These are phyloP conservation scores for Pseudogymnoascus destructans DNA, from an alignment of 2,329 filamentous ascomycete genomes.

Conservation along the genomic window DNA sequence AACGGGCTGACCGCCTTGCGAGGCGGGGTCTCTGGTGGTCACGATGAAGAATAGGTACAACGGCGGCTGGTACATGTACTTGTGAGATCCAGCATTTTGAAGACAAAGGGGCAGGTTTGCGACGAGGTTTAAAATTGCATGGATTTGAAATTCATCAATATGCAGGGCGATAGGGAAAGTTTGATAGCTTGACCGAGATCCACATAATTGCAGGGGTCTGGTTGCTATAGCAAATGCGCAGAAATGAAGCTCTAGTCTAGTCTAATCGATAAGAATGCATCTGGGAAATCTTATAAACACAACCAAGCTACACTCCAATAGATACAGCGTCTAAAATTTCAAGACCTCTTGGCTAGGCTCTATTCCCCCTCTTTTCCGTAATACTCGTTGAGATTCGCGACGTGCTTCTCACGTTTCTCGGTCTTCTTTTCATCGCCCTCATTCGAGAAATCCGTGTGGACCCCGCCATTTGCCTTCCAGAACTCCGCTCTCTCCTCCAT, in stretches of 20 bases:
- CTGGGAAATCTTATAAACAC: background rate
- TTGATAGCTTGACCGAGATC: constrained; percentile 4
- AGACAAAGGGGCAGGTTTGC: constrained; percentile 3
- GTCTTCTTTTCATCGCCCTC: constrained; percentile 12
- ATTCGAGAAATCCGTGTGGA: constrained; percentile 9
- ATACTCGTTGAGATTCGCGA: constrained; percentile 10
- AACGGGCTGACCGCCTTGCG: constrained; percentile 1
- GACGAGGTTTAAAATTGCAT: constrained; percentile 7
- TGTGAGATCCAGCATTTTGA: background rate
- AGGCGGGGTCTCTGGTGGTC: constrained; percentile 1
- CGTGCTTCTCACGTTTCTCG: constrained; percentile 15
- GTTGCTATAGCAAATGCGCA: constrained; percentile 1
- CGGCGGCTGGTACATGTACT: background rate
- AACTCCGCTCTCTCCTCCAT: constrained; percentile 62
- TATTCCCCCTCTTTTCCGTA: constrained; percentile 3
- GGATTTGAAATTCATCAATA: constrained; percentile 8
- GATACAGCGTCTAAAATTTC: background rate
- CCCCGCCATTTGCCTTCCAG: constrained; percentile 42
- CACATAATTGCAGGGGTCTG: constrained; percentile 6
- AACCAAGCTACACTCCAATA: background rate
- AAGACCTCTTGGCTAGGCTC: background rate
- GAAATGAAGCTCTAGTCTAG: background rate
- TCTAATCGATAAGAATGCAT: background rate
- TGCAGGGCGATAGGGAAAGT: constrained; percentile 7
- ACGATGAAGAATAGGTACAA: constrained; percentile 1